These are phyloP conservation scores for Dendrothele bispora DNA, from an alignment of 768 basidiomycete species.

Conservation along the genomic window DNA sequence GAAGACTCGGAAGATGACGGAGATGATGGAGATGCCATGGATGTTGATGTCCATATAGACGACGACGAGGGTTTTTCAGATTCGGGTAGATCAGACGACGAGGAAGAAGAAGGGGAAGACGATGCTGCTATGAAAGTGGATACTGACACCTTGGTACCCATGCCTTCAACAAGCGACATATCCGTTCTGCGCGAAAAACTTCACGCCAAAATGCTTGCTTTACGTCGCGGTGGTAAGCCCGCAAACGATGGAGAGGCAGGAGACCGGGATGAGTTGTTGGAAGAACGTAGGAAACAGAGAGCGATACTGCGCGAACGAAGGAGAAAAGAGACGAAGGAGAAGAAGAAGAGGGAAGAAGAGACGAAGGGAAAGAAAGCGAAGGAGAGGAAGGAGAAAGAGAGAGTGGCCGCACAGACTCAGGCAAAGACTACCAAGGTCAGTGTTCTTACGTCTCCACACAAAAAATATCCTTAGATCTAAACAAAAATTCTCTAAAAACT, in stretches of 20 bases:
- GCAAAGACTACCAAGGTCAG: constrained; percentile 57
- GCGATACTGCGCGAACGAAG: constrained; percentile 84
- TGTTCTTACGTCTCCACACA: constrained; percentile 11
- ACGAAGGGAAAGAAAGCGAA: constrained; percentile 48
- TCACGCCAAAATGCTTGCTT: constrained; percentile 69
- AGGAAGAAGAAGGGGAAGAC: constrained; percentile 46
- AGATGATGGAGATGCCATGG: constrained; percentile 39
- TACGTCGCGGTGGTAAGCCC: constrained; percentile 47
- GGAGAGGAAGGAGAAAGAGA: constrained; percentile 44
- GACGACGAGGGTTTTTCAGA: constrained; percentile 11
- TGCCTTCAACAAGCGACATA: constrained; percentile 66
- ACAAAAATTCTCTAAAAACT: constrained; percentile 3
- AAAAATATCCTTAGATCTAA: neutral
- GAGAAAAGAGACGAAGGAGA: constrained; percentile 84
- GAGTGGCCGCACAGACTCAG: constrained; percentile 29
- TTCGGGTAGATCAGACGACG: constrained; percentile 22
- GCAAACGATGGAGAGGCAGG: constrained; percentile 40
- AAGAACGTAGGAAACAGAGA: constrained; percentile 73
- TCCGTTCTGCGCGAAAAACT: constrained; percentile 67
- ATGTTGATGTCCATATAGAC: constrained; percentile 10
- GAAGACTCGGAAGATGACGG: constrained; percentile 24
- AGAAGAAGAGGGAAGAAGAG: constrained; percentile 68
- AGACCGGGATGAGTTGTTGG: constrained; percentile 79
- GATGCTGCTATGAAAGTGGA: constrained; percentile 44
- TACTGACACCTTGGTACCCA: constrained; percentile 50